Evolutionary conservation across 1,284 basidiomycete species (phyloP).

Genomic region (Hymenochaete sp.): DNA sequence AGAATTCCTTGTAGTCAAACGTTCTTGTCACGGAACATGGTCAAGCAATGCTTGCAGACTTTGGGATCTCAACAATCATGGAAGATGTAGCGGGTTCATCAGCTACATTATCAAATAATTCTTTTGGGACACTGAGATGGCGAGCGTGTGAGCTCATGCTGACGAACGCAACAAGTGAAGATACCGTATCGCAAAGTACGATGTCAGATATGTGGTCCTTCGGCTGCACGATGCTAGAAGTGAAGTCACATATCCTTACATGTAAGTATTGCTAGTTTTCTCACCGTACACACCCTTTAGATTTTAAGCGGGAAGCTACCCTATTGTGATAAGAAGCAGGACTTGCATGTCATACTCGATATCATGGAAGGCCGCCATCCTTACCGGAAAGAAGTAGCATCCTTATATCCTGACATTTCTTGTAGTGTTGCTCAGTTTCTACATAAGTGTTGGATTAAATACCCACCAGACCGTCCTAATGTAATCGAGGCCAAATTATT

Average conservation of each 20-base stretch:
- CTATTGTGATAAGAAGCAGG: constrained; percentile 13
- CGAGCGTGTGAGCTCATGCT: background rate
- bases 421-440: constrained; percentile 10
- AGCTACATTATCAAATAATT: too few relatives aligned
- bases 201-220: constrained; percentile 16
- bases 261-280: background rate
- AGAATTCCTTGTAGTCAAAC: constrained; percentile 7
- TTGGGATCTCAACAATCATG: constrained; percentile 15
- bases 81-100: constrained; percentile 11
- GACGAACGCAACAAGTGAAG: too few relatives aligned
- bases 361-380: constrained; percentile 12
- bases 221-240: constrained; percentile 14
- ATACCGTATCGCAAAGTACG: too few relatives aligned
- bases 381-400: background rate
- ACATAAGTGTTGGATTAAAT: constrained; percentile 12
- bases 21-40: constrained; percentile 14
- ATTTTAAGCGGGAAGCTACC: constrained; percentile 14
- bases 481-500: too few relatives aligned
- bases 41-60: constrained; percentile 14
- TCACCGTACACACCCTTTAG: background rate
- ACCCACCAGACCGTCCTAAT: constrained; percentile 6
- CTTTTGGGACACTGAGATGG: constrained; percentile 13
- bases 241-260: too few relatives aligned
- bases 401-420: constrained; percentile 6
- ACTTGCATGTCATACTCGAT: constrained; percentile 15